These are phyloP conservation scores for Tetraselmis chui DNA, from an alignment of 139 green algal genomes.

Conservation along the genomic window DNA sequence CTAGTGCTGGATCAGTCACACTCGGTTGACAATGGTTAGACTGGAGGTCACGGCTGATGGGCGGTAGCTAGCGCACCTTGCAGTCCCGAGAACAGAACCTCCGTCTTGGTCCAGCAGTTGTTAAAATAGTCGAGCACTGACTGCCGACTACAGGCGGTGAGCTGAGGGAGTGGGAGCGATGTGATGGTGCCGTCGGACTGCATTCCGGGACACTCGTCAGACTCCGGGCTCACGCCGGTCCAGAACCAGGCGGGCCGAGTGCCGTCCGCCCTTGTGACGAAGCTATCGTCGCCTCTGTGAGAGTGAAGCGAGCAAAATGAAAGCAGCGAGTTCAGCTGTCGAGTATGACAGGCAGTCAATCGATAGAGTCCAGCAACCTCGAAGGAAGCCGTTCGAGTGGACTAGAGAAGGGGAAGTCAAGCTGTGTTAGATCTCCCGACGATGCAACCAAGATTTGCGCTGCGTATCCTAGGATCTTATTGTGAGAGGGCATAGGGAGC, in stretches of 20 bases:
- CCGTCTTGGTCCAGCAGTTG: constrained; percentile 65
- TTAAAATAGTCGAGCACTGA: constrained; percentile 69
- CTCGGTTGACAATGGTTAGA: too few relatives aligned
- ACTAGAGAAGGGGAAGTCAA: neutral
- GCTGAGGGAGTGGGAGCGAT: constrained; percentile 52
- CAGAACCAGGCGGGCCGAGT: constrained; percentile 30
- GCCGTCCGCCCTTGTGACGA: neutral
- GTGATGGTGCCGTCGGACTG: constrained; percentile 26
- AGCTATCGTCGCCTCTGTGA: neutral
- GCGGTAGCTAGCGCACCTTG: constrained; percentile 6
- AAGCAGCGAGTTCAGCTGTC: too few relatives aligned
- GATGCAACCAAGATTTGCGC: neutral
- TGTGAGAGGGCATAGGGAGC: too few relatives aligned
- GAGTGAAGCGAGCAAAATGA: neutral
- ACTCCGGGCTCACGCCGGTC: constrained; percentile 17
- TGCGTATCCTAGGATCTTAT: neutral
- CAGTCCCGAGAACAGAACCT: constrained; percentile 48
- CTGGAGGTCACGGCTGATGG: too few relatives aligned
- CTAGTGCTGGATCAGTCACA: too few relatives aligned
- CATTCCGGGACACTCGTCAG: constrained; percentile 10
- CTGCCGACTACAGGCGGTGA: constrained; percentile 36
- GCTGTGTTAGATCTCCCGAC: neutral
- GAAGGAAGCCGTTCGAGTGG: neutral
- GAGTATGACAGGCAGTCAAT: neutral
- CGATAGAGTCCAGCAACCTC: neutral